Conservation (phyloP, 768 basidiomycete genomes). For the Astraeus odoratus region DNA sequence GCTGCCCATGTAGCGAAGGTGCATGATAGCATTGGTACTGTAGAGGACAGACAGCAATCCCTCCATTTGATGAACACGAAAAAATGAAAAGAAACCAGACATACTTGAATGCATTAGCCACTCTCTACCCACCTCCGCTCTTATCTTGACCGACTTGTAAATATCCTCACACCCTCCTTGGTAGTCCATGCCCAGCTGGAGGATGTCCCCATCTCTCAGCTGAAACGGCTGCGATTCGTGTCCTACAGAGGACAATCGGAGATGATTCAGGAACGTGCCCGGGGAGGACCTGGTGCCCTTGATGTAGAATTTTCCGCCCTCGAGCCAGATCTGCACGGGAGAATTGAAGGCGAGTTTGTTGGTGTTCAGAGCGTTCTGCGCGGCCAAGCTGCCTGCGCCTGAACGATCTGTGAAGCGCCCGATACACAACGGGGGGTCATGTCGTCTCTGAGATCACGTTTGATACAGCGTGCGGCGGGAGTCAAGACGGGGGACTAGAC, state of each 20-base stretch:
- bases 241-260: constrained; percentile 78
- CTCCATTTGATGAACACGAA: neutral
- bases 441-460: constrained; percentile 69
- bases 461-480: constrained; percentile 81
- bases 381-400: constrained; percentile 56
- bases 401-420: constrained; percentile 95
- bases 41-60: neutral
- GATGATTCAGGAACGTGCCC: constrained; percentile 95
- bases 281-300: constrained; percentile 84
- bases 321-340: constrained; percentile 91
- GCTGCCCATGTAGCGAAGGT: constrained; percentile 54
- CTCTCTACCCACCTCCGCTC: constrained; percentile 82
- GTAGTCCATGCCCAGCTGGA: constrained; percentile 96
- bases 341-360: constrained; percentile 91
- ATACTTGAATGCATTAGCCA: constrained; percentile 93
- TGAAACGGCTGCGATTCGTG: constrained; percentile 70
- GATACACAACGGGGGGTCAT: constrained; percentile 73
- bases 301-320: constrained; percentile 70
- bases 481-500: constrained; percentile 94
- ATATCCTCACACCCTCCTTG: constrained; percentile 97
- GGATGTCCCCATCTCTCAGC: constrained; percentile 87
- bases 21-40: constrained; percentile 72
- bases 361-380: constrained; percentile 60
- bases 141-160: constrained; percentile 95
- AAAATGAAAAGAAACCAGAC: constrained; percentile 1